Percentiles rank a stretch among this genome's conserved stretches.
Evolutionary conservation across 345 rosid species (phyloP).

Genomic region (Physaria fendleri): DNA sequence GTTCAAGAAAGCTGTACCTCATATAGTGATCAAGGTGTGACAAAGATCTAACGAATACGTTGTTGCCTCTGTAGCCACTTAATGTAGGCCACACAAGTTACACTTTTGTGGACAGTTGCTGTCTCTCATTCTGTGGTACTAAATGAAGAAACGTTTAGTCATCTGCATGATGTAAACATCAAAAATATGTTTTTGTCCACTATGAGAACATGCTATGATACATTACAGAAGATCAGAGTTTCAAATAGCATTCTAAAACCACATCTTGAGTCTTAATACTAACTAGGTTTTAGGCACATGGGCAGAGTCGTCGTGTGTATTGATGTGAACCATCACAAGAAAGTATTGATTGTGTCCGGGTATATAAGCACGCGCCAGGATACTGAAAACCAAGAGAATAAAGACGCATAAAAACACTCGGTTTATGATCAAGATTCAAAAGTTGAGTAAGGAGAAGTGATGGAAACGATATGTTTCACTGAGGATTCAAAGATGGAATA

Average conservation of each 20-base stretch:
- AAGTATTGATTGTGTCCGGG: constrained; percentile 57
- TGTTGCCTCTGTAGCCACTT: constrained; percentile 21
- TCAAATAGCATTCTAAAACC: background rate
- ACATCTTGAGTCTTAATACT: constrained; percentile 1
- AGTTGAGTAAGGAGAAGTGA: background rate
- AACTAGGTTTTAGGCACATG: constrained; percentile 65
- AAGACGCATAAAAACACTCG: background rate
- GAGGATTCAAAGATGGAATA: constrained; percentile 25
- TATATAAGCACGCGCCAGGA: constrained; percentile 87
- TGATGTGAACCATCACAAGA: constrained; percentile 85
- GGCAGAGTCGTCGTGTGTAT: constrained; percentile 82
- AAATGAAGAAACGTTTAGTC: constrained; percentile 2
- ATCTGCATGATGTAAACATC: background rate
- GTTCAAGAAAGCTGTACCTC: constrained; percentile 19
- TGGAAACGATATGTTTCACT: background rate
- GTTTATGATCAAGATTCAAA: constrained; percentile 13
- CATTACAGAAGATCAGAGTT: background rate
- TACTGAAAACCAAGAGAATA: constrained; percentile 40
- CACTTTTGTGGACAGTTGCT: constrained; percentile 7
- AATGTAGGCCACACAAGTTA: constrained; percentile 21
- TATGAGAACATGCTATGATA: background rate
- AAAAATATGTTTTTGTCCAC: background rate
- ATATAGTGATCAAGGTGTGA: constrained; percentile 15
- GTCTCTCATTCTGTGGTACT: constrained; percentile 7
- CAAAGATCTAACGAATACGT: constrained; percentile 21